A percentile compares a stretch with the other conserved stretches of the same genome.
Conservation (phyloP, 164 flowering plant genomes). For the Magnolia officinalis region DNA sequence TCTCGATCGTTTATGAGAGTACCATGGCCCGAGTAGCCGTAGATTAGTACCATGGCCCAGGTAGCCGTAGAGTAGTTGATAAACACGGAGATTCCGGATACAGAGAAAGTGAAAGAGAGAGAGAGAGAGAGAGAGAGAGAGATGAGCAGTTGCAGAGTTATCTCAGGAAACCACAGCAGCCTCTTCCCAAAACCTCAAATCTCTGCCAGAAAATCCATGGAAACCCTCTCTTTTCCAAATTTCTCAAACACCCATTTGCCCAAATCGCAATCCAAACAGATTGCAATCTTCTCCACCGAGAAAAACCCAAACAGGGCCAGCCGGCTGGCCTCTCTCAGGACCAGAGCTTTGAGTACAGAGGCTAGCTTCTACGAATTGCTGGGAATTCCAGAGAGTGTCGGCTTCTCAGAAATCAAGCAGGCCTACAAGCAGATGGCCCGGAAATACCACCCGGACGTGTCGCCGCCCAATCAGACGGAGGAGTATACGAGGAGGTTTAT, state of each 20-base stretch:
- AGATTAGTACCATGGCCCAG: not conserved
- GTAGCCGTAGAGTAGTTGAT: not conserved
- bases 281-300: not conserved
- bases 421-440: slow-evolving; percentile 84
- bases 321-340: not conserved
- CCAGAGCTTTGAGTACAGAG: not conserved
- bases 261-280: not conserved
- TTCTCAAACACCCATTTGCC: not conserved
- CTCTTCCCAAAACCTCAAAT: not conserved
- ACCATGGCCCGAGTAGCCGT: not conserved
- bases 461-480: slow-evolving; percentile 72
- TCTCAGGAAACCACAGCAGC: not conserved
- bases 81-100: not conserved
- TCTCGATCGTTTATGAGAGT: no score
- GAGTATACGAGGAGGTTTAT: slow-evolving; percentile 78
- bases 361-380: slow-evolving; percentile 67
- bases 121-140: not conserved
- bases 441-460: slow-evolving; percentile 91
- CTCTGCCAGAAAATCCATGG: not conserved
- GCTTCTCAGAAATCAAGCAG: slow-evolving; percentile 62
- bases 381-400: slow-evolving; percentile 59
- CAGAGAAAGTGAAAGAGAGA: not conserved
- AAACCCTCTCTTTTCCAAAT: not conserved
- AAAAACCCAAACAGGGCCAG: not conserved
- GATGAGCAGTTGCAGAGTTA: not conserved